Evolutionary conservation across 1,139 yeast genomes (phyloP).

Genomic region (Saccharomyces hybrid): DNA sequence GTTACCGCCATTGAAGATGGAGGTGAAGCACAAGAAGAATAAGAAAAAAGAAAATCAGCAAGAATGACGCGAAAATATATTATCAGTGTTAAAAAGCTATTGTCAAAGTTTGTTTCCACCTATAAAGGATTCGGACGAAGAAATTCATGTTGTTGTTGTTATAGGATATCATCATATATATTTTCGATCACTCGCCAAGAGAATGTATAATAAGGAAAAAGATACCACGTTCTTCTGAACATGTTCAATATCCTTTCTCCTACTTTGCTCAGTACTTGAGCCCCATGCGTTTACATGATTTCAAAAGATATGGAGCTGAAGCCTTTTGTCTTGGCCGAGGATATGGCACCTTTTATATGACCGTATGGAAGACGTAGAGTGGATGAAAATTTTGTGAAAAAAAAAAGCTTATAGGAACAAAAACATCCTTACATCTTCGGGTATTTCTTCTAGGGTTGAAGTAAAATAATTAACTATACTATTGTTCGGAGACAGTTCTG

Average conservation of each 20-base stretch:
- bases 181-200: not conserved
- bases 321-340: not conserved
- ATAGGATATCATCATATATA: conserved; percentile 34
- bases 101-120: conserved; percentile 35
- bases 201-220: not conserved
- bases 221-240: not conserved
- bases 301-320: no score
- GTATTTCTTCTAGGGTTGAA: not conserved
- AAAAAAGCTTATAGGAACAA: no score
- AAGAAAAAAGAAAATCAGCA: not conserved
- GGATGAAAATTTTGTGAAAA: no score
- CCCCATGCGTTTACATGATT: not conserved
- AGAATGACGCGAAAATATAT: not conserved
- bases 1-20: not conserved
- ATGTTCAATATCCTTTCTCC: not conserved
- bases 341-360: not conserved
- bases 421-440: not conserved
- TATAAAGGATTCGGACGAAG: conserved; percentile 38
- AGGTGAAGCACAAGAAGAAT: not conserved
- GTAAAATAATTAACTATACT: not conserved
- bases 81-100: conserved; percentile 31
- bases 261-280: not conserved
- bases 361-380: not conserved
- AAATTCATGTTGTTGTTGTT: conserved; percentile 42
- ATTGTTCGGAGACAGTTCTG: not conserved